phyloP scores from a whole-genome alignment of 1,284 basidiomycete genomes.

The Takashimella tepidaria region DNA sequence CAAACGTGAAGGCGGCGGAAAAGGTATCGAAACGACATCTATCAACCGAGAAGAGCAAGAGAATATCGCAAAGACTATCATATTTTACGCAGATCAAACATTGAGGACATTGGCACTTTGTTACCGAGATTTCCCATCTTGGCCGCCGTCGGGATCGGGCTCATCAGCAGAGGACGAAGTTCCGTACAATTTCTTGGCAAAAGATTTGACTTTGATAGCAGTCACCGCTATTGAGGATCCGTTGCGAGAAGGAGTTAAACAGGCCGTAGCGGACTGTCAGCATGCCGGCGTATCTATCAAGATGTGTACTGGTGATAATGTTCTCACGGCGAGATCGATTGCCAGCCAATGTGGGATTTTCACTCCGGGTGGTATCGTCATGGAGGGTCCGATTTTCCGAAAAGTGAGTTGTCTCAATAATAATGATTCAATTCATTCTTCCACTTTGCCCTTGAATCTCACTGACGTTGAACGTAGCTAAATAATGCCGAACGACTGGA shows the following conservation, averaged over 20 bases:
- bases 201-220: slow-evolving; percentile 75
- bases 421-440: too few species aligned
- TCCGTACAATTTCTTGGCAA: slow-evolving; percentile 64
- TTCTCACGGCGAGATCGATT: slow-evolving; percentile 82
- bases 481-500: slow-evolving; percentile 50
- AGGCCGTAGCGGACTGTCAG: slow-evolving; percentile 81
- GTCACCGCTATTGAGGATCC: slow-evolving; percentile 96
- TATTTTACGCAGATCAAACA: slow-evolving; percentile 93
- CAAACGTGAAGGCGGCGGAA: slow-evolving; percentile 13
- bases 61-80: slow-evolving; percentile 62
- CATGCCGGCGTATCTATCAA: slow-evolving; percentile 91
- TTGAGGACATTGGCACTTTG: slow-evolving; percentile 89
- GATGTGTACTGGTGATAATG: slow-evolving; percentile 99
- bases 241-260: slow-evolving; percentile 78
- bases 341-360: slow-evolving; percentile 83
- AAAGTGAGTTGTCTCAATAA: too few species aligned
- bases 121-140: slow-evolving; percentile 78
- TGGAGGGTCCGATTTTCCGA: slow-evolving; percentile 66
- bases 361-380: slow-evolving; percentile 49
- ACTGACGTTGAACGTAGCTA: too few species aligned
- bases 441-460: too few species aligned
- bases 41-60: slow-evolving; percentile 32
- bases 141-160: slow-evolving; percentile 67
- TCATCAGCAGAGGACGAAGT: slow-evolving; percentile 56
- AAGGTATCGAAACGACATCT: slow-evolving; percentile 19